Conservation (phyloP, 495 filamentous ascomycete genomes). For the Xylaria curta region DNA sequence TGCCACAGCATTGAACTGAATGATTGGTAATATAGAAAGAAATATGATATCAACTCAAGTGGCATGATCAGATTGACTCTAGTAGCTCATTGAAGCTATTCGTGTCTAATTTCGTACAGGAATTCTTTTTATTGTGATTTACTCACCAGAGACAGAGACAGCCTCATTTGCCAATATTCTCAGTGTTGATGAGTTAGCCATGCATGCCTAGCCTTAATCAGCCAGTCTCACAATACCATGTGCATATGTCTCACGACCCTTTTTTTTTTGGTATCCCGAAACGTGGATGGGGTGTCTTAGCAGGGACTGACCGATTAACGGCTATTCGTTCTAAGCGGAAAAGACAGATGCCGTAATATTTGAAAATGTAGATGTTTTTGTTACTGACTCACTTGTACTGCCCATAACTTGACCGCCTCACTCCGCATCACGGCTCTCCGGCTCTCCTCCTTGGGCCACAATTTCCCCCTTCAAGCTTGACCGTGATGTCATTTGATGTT, state of each 20-base stretch:
- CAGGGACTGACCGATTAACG: neutral
- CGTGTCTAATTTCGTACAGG: neutral
- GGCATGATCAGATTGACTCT: neutral
- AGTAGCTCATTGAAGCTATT: neutral
- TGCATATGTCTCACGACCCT: neutral
- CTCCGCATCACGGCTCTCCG: neutral
- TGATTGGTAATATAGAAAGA: neutral
- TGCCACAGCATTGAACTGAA: neutral
- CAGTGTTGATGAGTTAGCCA: neutral
- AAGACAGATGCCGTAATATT: slow-evolving; percentile 1
- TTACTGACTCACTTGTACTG: slow-evolving; percentile 10
- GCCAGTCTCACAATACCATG: slow-evolving; percentile 4
- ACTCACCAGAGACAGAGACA: neutral
- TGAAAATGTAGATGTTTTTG: neutral
- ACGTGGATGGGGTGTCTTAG: neutral
- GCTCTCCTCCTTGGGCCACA: neutral
- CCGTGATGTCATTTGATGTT: neutral
- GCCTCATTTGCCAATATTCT: slow-evolving; percentile 10
- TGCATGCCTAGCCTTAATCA: neutral
- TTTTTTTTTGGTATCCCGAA: neutral
- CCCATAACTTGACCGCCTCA: slow-evolving; percentile 2
- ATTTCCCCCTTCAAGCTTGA: neutral
- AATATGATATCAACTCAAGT: neutral
- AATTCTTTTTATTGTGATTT: neutral
- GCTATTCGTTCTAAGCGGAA: neutral